These are phyloP conservation scores for Coniosporium apollinis DNA, from an alignment of 495 filamentous ascomycete genomes.

Conservation along the genomic window DNA sequence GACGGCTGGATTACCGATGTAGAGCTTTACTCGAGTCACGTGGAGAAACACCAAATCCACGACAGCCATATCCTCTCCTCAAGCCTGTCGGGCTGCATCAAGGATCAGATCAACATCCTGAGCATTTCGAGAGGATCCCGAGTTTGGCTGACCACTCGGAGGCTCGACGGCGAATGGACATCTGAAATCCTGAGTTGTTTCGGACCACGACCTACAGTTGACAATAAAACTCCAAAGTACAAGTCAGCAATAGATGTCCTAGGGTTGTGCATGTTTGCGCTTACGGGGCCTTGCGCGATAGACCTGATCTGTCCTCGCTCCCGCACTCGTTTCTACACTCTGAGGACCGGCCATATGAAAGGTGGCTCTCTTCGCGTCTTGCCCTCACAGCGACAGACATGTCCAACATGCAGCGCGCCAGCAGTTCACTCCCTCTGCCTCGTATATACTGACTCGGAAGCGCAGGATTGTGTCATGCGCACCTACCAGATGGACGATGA, in stretches of 20 bases:
- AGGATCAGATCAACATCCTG: constrained; percentile 30
- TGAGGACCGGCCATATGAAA: constrained; percentile 38
- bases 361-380: constrained; percentile 14
- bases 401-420: constrained; percentile 10
- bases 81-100: constrained; percentile 13
- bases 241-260: constrained; percentile 23
- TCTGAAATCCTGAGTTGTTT: constrained; percentile 19
- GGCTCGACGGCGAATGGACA: constrained; percentile 18
- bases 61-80: constrained; percentile 5
- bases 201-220: constrained; percentile 7
- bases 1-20: constrained; percentile 42
- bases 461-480: constrained; percentile 15
- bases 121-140: too few species aligned
- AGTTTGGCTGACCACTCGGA: too few species aligned
- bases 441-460: constrained; percentile 15
- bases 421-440: constrained; percentile 17
- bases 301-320: constrained; percentile 37
- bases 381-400: constrained; percentile 12
- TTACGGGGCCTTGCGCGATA: constrained; percentile 29
- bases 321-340: constrained; percentile 34
- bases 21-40: constrained; percentile 8
- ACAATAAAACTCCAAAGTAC: constrained; percentile 15
- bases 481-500: constrained; percentile 12
- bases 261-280: constrained; percentile 31
- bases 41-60: background rate